Conservation (phyloP, 2,329 filamentous ascomycete species). For the Akanthomyces uredinophilus region DNA sequence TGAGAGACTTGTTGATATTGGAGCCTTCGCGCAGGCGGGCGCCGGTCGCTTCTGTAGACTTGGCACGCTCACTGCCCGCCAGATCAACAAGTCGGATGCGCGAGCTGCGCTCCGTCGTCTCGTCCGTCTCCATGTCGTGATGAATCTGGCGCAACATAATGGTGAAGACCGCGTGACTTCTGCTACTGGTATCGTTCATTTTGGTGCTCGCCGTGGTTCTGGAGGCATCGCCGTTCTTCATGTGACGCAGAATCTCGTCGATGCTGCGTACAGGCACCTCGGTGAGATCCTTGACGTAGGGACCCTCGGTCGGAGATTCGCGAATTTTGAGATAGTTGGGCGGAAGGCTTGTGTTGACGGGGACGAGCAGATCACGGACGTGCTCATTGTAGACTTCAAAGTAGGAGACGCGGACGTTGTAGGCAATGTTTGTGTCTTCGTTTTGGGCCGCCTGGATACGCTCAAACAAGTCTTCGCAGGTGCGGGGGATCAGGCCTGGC, state of each 20-base stretch:
- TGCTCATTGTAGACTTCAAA: constrained; percentile 99
- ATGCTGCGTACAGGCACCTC: constrained; percentile 88
- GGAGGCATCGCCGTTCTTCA: constrained; percentile 83
- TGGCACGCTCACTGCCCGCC: constrained; percentile 90
- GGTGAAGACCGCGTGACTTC: constrained; percentile 95
- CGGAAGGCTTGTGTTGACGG: constrained; percentile 61
- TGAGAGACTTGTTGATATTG: constrained; percentile 98
- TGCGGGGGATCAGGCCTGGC: constrained; percentile 87
- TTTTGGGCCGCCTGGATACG: constrained; percentile 73
- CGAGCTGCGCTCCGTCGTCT: constrained; percentile 90
- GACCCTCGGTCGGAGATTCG: constrained; percentile 89
- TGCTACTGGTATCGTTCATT: constrained; percentile 98
- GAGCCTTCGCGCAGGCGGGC: constrained; percentile 86
- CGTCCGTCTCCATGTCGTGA: constrained; percentile 94
- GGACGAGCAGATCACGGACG: constrained; percentile 85
- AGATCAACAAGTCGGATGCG: constrained; percentile 93
- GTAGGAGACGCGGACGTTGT: constrained; percentile 95
- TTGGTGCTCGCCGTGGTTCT: constrained; percentile 91
- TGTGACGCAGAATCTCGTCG: constrained; percentile 79
- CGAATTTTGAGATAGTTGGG: constrained; percentile 95
- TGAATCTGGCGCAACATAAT: constrained; percentile 98
- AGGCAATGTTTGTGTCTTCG: constrained; percentile 86
- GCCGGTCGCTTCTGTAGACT: constrained; percentile 91
- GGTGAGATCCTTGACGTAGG: constrained; percentile 94
- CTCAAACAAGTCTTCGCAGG: constrained; percentile 93